Conservation (phyloP, 257 asterid species). For the Solanum phureja region DNA sequence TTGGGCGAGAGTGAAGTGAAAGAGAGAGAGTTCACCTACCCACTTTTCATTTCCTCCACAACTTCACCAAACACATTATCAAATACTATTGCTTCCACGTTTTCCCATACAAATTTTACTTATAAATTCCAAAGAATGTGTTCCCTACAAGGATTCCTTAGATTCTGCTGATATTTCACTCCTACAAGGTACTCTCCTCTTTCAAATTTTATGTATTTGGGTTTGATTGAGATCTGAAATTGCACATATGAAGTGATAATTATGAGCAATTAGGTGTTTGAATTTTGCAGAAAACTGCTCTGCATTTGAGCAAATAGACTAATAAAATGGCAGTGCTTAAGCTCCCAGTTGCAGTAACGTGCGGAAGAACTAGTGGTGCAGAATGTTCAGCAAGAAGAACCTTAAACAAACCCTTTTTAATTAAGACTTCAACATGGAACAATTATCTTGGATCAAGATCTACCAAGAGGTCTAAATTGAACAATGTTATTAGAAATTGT, state of each 20-base stretch:
- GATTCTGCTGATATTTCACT: neutral
- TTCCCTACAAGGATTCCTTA: neutral
- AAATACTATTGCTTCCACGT: neutral
- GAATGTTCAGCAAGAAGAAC: constrained; percentile 1
- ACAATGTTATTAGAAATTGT: constrained; percentile 13
- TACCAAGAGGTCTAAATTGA: constrained; percentile 6
- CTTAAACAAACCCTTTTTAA: neutral
- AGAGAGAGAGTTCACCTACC: neutral
- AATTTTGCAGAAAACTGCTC: neutral
- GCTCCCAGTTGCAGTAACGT: constrained; percentile 3
- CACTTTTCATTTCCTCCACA: neutral
- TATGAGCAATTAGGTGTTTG: neutral
- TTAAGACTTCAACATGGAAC: neutral
- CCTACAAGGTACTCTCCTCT: neutral
- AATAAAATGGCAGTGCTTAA: constrained; percentile 9
- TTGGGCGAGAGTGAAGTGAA: neutral
- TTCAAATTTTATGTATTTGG: neutral
- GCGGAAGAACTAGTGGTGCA: neutral
- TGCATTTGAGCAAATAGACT: neutral
- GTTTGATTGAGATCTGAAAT: neutral
- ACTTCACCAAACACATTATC: neutral
- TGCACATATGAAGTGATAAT: neutral
- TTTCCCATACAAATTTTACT: neutral
- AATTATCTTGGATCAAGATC: neutral
- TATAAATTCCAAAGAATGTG: neutral